These are phyloP conservation scores for Brassica hybrid DNA, from an alignment of 441 rosid species.

Conservation along the genomic window DNA sequence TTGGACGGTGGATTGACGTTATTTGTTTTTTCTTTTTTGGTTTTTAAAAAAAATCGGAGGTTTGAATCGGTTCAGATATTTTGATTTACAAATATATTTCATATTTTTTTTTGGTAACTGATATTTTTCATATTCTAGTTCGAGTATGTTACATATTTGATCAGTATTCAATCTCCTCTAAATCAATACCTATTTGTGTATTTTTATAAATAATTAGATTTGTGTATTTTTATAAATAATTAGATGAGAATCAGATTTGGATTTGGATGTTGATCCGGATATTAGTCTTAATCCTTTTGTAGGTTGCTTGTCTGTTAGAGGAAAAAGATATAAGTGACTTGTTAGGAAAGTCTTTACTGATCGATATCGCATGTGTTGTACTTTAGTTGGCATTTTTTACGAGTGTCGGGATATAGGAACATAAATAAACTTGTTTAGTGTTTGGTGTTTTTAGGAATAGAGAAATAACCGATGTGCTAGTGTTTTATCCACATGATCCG, in stretches of 20 bases:
- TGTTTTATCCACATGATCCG: neutral
- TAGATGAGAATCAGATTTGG: too few species aligned
- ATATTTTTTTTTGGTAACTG: too few species aligned
- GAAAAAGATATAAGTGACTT: slow-evolving; percentile 35
- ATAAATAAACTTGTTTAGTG: neutral
- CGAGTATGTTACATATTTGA: too few species aligned
- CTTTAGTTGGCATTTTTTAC: slow-evolving; percentile 17
- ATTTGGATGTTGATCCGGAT: too few species aligned
- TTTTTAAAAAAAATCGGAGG: neutral
- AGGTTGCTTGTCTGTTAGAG: slow-evolving; percentile 41
- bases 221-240: too few species aligned
- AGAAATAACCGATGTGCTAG: neutral
- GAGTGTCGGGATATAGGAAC: slow-evolving; percentile 26
- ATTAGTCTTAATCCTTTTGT: neutral
- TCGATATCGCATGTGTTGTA: slow-evolving; percentile 39
- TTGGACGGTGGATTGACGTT: slow-evolving; percentile 37
- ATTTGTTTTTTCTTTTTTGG: slow-evolving; percentile 1
- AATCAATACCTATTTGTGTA: too few species aligned
- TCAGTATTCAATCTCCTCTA: too few species aligned
- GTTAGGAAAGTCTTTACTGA: slow-evolving; percentile 45
- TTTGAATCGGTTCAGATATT: too few species aligned
- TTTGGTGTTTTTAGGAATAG: neutral
- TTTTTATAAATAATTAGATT: too few species aligned
- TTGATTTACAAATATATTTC: too few species aligned
- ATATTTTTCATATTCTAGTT: neutral